phyloP scores from a whole-genome alignment of 164 flowering plant species.

The Nelumbo lutea region DNA sequence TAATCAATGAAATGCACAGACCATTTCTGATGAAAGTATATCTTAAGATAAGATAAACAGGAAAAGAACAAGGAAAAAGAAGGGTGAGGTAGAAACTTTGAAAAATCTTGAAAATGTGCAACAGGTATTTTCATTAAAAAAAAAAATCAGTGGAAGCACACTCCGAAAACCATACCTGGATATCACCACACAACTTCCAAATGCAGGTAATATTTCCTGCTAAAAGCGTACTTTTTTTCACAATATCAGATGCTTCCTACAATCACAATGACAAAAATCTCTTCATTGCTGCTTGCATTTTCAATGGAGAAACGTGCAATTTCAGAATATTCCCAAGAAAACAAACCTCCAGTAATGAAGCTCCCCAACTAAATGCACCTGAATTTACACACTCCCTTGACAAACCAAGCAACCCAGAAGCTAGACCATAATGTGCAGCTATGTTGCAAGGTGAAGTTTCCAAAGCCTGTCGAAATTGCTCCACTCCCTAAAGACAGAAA shows the following conservation, averaged over 20 bases:
- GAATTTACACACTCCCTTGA: constrained; percentile 62
- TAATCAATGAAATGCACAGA: not conserved
- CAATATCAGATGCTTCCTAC: constrained; percentile 61
- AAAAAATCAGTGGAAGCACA: not conserved
- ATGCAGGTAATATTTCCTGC: constrained; percentile 43
- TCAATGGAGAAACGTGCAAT: not conserved
- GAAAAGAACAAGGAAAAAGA: not conserved
- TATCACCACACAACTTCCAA: constrained; percentile 79
- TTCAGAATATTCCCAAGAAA: not conserved
- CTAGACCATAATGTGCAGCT: constrained; percentile 82
- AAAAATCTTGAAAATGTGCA: not conserved
- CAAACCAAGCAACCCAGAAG: constrained; percentile 71
- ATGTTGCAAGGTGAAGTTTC: constrained; percentile 57
- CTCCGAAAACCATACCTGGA: constrained; percentile 38
- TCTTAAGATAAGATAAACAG: not conserved
- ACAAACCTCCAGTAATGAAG: constrained; percentile 73
- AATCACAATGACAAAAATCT: constrained; percentile 13
- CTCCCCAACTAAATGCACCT: constrained; percentile 88
- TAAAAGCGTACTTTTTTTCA: constrained; percentile 26
- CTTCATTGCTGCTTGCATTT: not conserved
- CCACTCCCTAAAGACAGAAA: constrained; percentile 54
- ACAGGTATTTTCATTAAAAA: not conserved
- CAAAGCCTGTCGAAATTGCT: constrained; percentile 67
- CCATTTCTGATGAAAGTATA: not conserved
- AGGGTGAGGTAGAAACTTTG: not conserved